Base-by-base conservation (phyloP, 2,329 filamentous ascomycete genomes). In the Arthroderma uncinatum region DNA sequence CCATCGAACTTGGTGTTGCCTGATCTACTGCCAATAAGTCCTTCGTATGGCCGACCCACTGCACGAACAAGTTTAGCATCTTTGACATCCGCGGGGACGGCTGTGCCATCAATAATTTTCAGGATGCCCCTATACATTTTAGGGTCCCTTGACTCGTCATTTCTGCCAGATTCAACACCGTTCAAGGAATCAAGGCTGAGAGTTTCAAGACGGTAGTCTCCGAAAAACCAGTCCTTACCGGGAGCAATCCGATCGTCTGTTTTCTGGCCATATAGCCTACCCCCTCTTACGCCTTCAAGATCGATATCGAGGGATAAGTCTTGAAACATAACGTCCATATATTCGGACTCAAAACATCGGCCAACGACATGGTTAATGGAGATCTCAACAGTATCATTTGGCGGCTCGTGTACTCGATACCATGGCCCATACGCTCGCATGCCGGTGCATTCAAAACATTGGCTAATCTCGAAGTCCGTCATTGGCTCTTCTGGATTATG, bases 171-270 rank as follows among this genome's bases (percentile, higher is more conserved):
- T 30, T 79, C 78, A 1, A 76, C 63, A 1, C 77, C 78, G 59
- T 82, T 83, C 37, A 83, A 66, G 2, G 76, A 76, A 28, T 76
- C 75, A 4, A 84, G 63, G 28, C 79, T 79, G 0, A 84, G 73
- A 0, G 79, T 78, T 52, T 83, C 77, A 0, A 76, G 76, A 0
- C 82, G 74, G 21, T 72, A 73, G 55, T 84, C 80, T 0, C 74
- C 79, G 76, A 79, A 82, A 65, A 78, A 81, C 80, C 80, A 84
- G 0, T 69, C 67, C 25, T 75, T 72, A 12, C 70, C 73, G 1
- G 63, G 54, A 0, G 68, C 64, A 28, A 83, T 79, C 2, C 80
- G 78, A 0, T 69, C 60, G 58, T 84, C 79, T 14, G 73, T 68
- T 10, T 70, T 60, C 0, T 66, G 63, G 0, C 78, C 75, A 62